phyloP scores from a whole-genome alignment of 805 yeast species.

The Kazachstania bromeliacearum region DNA sequence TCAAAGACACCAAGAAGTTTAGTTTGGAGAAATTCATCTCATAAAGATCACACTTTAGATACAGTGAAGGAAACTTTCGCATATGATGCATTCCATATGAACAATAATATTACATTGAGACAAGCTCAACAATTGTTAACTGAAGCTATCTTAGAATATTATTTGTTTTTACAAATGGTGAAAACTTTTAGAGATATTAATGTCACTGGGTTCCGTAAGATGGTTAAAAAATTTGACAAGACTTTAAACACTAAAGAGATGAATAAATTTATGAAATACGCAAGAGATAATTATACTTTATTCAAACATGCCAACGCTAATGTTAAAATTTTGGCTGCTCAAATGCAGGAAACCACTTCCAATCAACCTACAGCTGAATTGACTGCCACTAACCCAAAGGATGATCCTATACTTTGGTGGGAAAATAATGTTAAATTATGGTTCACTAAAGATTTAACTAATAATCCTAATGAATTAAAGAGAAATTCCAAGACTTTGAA shows the following conservation, averaged over 20 bases:
- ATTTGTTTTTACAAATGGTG: slow-evolving; percentile 25
- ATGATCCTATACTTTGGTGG: slow-evolving; percentile 26
- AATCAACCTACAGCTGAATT: slow-evolving; percentile 10
- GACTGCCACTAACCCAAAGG: slow-evolving; percentile 14
- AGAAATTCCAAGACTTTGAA: slow-evolving; percentile 21
- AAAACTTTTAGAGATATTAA: slow-evolving; percentile 57
- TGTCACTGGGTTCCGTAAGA: slow-evolving; percentile 80
- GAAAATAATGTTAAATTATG: slow-evolving; percentile 31
- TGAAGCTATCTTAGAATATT: slow-evolving; percentile 27
- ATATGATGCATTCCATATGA: slow-evolving; percentile 3
- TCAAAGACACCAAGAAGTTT: background rate
- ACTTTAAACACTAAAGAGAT: slow-evolving; percentile 22
- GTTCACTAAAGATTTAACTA: slow-evolving; percentile 29
- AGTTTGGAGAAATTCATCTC: background rate
- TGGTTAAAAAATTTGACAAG: slow-evolving; percentile 86
- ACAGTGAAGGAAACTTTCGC: slow-evolving; percentile 12
- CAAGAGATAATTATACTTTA: slow-evolving; percentile 17
- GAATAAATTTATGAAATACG: slow-evolving; percentile 19
- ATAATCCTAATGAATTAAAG: slow-evolving; percentile 21
- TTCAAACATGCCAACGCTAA: slow-evolving; percentile 23
- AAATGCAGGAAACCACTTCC: slow-evolving; percentile 16
- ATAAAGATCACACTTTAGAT: no score
- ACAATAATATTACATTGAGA: slow-evolving; percentile 6
- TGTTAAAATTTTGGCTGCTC: slow-evolving; percentile 19
- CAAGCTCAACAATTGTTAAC: slow-evolving; percentile 12